These are phyloP conservation scores for Chionographis japonica DNA, from an alignment of 106 monocot species.

Conservation along the genomic window DNA sequence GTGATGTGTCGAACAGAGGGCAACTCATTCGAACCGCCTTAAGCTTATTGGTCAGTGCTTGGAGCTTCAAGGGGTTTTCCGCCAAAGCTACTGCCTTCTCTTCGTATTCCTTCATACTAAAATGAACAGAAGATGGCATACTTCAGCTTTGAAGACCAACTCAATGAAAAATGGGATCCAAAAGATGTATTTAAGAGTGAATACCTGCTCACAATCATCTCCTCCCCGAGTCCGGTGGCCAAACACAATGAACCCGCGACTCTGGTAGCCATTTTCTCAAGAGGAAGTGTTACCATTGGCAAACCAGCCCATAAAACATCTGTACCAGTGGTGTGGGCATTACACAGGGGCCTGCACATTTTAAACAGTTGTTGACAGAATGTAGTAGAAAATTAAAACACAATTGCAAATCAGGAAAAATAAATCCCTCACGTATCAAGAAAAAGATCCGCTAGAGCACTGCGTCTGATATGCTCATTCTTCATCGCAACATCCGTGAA, in stretches of 20 bases:
- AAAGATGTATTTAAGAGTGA: not conserved
- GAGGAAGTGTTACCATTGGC: constrained; percentile 88
- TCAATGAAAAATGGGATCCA: not conserved
- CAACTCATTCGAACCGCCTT: constrained; percentile 72
- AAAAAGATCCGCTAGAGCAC: constrained; percentile 86
- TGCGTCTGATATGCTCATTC: constrained; percentile 88
- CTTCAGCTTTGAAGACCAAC: not conserved
- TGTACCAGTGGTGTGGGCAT: constrained; percentile 95
- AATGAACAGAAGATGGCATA: constrained; percentile 3
- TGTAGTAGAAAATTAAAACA: not conserved
- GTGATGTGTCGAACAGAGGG: constrained; percentile 82
- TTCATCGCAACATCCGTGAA: constrained; percentile 97
- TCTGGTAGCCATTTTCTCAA: constrained; percentile 96
- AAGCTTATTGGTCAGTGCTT: constrained; percentile 48
- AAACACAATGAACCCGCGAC: constrained; percentile 94
- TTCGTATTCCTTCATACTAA: constrained; percentile 91
- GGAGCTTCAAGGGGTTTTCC: constrained; percentile 56
- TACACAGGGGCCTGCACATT: constrained; percentile 69
- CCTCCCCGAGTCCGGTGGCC: constrained; percentile 86
- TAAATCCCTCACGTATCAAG: constrained; percentile 67
- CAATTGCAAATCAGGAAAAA: not conserved
- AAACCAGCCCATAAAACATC: constrained; percentile 94
- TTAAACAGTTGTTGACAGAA: not conserved
- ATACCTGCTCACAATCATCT: constrained; percentile 91
- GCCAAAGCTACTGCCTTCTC: constrained; percentile 83